These are phyloP conservation scores for Aspergillus candidus DNA, from an alignment of 2,329 filamentous ascomycete genomes.

Conservation along the genomic window DNA sequence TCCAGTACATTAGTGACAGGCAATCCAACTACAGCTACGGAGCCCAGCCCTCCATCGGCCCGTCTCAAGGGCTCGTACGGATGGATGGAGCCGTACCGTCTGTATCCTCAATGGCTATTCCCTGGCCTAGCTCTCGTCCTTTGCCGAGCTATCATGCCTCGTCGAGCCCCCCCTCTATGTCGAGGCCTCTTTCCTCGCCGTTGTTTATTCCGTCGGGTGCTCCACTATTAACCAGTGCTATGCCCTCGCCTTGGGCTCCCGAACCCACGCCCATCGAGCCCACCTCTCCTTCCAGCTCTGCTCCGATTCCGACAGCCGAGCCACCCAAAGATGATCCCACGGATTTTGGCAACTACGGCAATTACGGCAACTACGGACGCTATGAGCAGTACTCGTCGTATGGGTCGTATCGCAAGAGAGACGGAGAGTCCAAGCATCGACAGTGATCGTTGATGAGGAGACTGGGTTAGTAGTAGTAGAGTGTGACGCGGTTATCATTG, in stretches of 20 bases:
- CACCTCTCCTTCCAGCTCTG: neutral
- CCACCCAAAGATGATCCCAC: constrained; percentile 6
- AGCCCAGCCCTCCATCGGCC: too few species aligned
- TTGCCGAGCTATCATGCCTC: too few species aligned
- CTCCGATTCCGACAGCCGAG: neutral
- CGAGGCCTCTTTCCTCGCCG: too few species aligned
- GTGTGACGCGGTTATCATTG: too few species aligned
- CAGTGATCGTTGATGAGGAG: neutral
- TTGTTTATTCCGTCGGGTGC: too few species aligned
- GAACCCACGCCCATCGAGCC: constrained; percentile 6
- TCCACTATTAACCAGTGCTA: too few species aligned
- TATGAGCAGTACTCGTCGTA: constrained; percentile 4
- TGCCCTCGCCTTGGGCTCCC: constrained; percentile 4
- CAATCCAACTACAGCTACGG: too few species aligned
- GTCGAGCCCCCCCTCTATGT: too few species aligned
- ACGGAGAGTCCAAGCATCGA: neutral
- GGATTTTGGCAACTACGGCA: constrained; percentile 9
- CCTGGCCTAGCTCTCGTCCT: too few species aligned
- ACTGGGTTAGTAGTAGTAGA: neutral
- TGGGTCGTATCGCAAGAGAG: neutral
- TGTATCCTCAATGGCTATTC: too few species aligned
- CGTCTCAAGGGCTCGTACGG: too few species aligned
- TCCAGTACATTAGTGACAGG: constrained; percentile 8
- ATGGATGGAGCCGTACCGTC: too few species aligned
- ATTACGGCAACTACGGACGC: constrained; percentile 15